Base-by-base conservation (phyloP, 352 stramenopile genomes). In the Phytophthora boehmeriae region DNA sequence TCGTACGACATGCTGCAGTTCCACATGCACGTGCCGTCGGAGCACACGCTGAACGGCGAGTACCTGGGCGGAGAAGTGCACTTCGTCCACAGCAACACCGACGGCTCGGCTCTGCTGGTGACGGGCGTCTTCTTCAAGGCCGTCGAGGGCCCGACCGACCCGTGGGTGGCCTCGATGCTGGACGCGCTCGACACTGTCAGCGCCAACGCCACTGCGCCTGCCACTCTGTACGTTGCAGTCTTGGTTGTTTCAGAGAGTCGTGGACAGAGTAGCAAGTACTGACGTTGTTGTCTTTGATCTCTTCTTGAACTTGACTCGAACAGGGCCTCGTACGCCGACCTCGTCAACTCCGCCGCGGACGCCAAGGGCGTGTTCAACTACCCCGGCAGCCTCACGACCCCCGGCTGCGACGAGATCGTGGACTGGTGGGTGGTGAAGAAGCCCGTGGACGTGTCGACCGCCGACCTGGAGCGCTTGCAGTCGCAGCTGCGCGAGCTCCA, bases 381-480 rank as follows among this genome's bases (percentile, higher is more conserved):
- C 62, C 25, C 71, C 1, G 76, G 76, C 14, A 83, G 76, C n/a
- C 68, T 83, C 30, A 86, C 73, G 19, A 80, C 73, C 4, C 76
- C 76, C 1, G 48, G 52, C 13, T 86, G 76, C 42, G 49, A 39
- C n/a, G 76, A 86, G 55, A 68, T 66, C 20, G 76, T 86, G 17
- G 66, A 81, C 56, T 86, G 76, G 76, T 86, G 73, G 71, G 68
- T 86, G 19, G 44, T 86, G 32, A 54, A 75, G 43, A 72, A 68
- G 43, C 71, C 72, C 13, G 42, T 84, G 41, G 62, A 58, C 23
- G 63, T 83, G 47, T 76, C 68, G 0, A 42, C 50, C 1, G 28
- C 36, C 2, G 68, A 80, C 42, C 50, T 78, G 22, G 30, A 65
- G 27, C 48, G 61, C 3, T 36, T 83, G 17, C 27, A 46, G 17